phyloP scores from a whole-genome alignment of 2,329 filamentous ascomycete genomes.

The Plenodomus biglobosus region DNA sequence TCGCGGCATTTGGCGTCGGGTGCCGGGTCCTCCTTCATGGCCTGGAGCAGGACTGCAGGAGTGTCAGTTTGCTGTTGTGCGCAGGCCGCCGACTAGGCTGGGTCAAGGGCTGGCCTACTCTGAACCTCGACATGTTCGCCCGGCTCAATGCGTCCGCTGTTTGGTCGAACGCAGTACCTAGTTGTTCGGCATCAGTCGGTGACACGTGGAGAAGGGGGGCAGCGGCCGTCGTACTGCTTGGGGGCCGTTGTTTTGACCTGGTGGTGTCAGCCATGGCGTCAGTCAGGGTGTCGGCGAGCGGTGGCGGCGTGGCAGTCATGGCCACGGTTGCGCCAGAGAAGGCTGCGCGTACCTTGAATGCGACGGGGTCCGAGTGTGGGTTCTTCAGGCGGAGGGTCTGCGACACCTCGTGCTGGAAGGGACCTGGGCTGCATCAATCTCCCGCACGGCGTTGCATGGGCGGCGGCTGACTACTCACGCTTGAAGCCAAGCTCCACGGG shows the following conservation, averaged over 20 bases:
- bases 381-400: conserved; percentile 63
- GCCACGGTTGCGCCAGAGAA: neutral
- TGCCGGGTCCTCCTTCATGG: conserved; percentile 94
- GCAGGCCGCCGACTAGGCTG: conserved; percentile 12
- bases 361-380: conserved; percentile 59
- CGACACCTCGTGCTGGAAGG: conserved; percentile 65
- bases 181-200: conserved; percentile 23
- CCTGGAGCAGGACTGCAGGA: conserved; percentile 80
- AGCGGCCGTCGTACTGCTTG: conserved; percentile 75
- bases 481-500: conserved; percentile 90
- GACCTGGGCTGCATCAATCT: conserved; percentile 50
- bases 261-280: conserved; percentile 11
- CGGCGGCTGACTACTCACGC: conserved; percentile 60
- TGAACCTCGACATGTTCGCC: conserved; percentile 89
- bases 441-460: neutral
- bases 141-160: conserved; percentile 92
- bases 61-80: conserved; percentile 30
- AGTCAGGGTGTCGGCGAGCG: neutral
- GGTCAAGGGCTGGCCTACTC: conserved; percentile 58
- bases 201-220: conserved; percentile 19
- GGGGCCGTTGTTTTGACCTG: conserved; percentile 99
- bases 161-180: conserved; percentile 96
- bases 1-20: conserved; percentile 87
- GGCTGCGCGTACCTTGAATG: conserved; percentile 63
- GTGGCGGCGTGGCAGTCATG: neutral